Percentiles rank a stretch among this genome's conserved stretches.
Conservation (phyloP, 75 land plant species). For the Cunninghamia lanceolata region DNA sequence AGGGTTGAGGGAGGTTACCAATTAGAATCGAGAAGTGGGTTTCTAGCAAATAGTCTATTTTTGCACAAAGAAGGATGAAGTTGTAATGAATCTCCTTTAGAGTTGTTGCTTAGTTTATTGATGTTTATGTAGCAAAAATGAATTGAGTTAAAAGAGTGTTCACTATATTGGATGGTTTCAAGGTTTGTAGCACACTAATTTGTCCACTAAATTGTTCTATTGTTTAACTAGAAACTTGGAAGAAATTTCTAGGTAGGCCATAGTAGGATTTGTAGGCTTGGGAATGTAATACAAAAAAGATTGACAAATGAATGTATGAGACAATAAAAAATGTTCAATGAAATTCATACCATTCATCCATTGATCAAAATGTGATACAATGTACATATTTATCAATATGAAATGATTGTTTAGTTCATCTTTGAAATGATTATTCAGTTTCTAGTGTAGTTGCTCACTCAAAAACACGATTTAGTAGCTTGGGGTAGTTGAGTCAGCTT, state of each 20-base stretch:
- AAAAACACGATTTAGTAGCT: too few species aligned
- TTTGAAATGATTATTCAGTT: too few species aligned
- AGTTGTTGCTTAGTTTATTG: constrained; percentile 1
- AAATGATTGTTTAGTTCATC: too few species aligned
- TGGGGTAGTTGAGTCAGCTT: too few species aligned
- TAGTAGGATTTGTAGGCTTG: too few species aligned
- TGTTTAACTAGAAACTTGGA: not conserved
- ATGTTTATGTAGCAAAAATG: constrained; percentile 22
- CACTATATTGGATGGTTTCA: constrained; percentile 30
- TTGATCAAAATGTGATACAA: too few species aligned
- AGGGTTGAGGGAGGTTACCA: constrained; percentile 12
- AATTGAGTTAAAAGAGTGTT: constrained; percentile 36
- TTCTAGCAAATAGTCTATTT: constrained; percentile 37
- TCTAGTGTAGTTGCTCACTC: too few species aligned
- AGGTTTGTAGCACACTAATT: constrained; percentile 22
- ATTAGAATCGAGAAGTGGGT: constrained; percentile 25
- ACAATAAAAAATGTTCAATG: too few species aligned
- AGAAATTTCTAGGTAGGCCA: not conserved
- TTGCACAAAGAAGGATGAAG: constrained; percentile 32
- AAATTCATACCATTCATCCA: too few species aligned
- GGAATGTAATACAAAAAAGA: too few species aligned
- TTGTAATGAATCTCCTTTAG: constrained; percentile 22
- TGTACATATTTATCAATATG: too few species aligned
- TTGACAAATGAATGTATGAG: too few species aligned
- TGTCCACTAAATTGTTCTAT: not conserved